Evolutionary conservation across 1,284 basidiomycete genomes (phyloP).

Genomic region (Xanthoconium separans): DNA sequence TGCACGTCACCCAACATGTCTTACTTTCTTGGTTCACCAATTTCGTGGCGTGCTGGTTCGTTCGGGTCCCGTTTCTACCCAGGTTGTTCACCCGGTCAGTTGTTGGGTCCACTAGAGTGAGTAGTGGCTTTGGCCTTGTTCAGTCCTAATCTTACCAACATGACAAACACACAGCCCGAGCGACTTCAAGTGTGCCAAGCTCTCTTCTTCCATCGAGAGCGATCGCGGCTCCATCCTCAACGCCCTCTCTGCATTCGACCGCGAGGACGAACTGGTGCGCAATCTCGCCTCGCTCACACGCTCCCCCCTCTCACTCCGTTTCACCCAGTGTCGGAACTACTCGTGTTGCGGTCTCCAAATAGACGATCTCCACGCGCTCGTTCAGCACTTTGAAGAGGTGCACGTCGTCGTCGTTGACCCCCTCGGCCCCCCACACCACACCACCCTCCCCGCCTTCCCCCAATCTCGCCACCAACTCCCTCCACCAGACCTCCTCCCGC

Average conservation of each 20-base stretch:
- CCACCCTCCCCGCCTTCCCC: conserved; percentile 47
- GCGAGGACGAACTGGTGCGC: conserved; percentile 68
- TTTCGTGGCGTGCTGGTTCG: conserved; percentile 65
- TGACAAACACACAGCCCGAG: too few species aligned
- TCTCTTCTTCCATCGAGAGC: conserved; percentile 59
- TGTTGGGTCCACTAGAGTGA: conserved; percentile 63
- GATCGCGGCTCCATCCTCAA: conserved; percentile 64
- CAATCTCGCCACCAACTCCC: conserved; percentile 31
- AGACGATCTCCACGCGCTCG: conserved; percentile 78
- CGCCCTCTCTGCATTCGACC: conserved; percentile 63
- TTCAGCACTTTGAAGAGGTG: conserved; percentile 85
- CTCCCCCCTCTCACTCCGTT: neutral
- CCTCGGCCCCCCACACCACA: conserved; percentile 42
- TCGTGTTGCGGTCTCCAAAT: conserved; percentile 80
- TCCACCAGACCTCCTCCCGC: conserved; percentile 15
- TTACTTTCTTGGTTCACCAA: conserved; percentile 68
- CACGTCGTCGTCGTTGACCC: conserved; percentile 76
- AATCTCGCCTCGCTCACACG: neutral
- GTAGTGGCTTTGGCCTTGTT: too few species aligned
- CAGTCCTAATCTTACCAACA: too few species aligned
- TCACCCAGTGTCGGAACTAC: conserved; percentile 70
- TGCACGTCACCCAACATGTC: conserved; percentile 53
- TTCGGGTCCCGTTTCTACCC: conserved; percentile 61
- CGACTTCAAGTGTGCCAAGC: conserved; percentile 53
- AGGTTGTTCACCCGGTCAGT: conserved; percentile 58